These are phyloP conservation scores for Botrytis pseudocinerea DNA, from an alignment of 2,329 filamentous ascomycete species.

Conservation along the genomic window DNA sequence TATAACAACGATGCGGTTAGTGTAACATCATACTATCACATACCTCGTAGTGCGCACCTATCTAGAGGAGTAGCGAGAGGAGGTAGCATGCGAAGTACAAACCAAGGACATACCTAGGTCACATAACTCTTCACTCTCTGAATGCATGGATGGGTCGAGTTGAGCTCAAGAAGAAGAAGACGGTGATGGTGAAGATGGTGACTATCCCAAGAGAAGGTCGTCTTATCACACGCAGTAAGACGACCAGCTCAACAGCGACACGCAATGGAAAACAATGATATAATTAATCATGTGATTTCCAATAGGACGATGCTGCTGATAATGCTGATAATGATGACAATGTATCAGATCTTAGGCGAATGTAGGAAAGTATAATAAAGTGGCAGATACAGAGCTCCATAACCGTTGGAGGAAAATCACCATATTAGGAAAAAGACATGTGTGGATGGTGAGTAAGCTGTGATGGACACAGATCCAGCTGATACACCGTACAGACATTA, in stretches of 20 bases:
- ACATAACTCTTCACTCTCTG: neutral
- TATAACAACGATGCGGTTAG: neutral
- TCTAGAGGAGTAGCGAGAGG: neutral
- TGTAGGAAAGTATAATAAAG: constrained; percentile 18
- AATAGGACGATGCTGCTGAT: neutral
- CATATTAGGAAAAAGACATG: neutral
- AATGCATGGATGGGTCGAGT: neutral
- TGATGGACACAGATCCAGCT: neutral
- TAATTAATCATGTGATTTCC: neutral
- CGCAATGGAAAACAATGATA: neutral
- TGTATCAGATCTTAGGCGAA: constrained; percentile 11
- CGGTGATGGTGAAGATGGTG: neutral
- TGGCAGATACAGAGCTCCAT: neutral
- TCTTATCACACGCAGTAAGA: neutral
- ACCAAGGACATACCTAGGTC: neutral
- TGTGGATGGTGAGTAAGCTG: neutral
- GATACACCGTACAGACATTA: neutral
- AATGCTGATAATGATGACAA: neutral
- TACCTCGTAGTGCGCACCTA: neutral
- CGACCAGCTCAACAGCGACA: neutral
- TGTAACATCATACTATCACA: neutral
- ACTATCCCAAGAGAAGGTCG: neutral
- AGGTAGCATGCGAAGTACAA: neutral
- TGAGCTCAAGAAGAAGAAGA: neutral
- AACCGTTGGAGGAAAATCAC: neutral